A percentile compares a stretch with the other conserved stretches of the same genome.
Evolutionary conservation across 169 alveolate genomes (phyloP).

Genomic region (Eimeria necatrix): DNA sequence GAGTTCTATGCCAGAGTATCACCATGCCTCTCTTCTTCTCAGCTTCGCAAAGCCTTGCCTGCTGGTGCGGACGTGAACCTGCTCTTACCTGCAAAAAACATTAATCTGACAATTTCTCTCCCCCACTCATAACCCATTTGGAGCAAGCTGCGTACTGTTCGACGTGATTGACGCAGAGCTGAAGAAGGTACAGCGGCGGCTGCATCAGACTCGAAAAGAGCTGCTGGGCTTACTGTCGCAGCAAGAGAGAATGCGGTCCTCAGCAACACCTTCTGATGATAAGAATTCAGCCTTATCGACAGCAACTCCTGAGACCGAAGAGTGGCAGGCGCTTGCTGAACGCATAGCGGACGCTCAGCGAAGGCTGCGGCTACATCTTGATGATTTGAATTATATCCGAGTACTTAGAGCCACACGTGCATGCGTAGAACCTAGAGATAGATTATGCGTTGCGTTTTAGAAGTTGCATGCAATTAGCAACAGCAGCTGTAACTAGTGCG

Average conservation of each 20-base stretch:
- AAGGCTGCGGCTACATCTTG: slow-evolving; percentile 54
- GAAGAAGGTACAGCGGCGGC: slow-evolving; percentile 64
- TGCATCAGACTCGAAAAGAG: slow-evolving; percentile 72
- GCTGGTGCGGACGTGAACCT: background rate
- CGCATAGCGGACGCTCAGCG: slow-evolving; percentile 66
- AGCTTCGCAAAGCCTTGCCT: background rate
- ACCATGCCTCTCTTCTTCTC: too few species aligned
- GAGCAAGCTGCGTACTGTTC: background rate
- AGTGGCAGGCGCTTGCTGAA: background rate
- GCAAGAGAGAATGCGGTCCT: background rate
- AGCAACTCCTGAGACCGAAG: background rate
- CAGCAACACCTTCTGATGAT: background rate
- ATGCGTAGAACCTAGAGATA: too few species aligned
- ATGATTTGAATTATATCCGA: slow-evolving; percentile 66
- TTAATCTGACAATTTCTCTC: too few species aligned
- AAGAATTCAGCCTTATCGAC: background rate
- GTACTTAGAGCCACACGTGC: background rate
- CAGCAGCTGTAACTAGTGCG: background rate
- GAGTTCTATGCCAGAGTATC: too few species aligned
- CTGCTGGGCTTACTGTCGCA: slow-evolving; percentile 33
- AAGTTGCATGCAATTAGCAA: background rate
- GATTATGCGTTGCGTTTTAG: too few species aligned
- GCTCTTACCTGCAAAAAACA: too few species aligned
- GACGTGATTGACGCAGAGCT: slow-evolving; percentile 32
- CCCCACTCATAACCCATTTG: too few species aligned